Percentiles rank a stretch among this genome's conserved stretches.
phyloP scores from a whole-genome alignment of 306 rosid species.

The Acacia acuminata region DNA sequence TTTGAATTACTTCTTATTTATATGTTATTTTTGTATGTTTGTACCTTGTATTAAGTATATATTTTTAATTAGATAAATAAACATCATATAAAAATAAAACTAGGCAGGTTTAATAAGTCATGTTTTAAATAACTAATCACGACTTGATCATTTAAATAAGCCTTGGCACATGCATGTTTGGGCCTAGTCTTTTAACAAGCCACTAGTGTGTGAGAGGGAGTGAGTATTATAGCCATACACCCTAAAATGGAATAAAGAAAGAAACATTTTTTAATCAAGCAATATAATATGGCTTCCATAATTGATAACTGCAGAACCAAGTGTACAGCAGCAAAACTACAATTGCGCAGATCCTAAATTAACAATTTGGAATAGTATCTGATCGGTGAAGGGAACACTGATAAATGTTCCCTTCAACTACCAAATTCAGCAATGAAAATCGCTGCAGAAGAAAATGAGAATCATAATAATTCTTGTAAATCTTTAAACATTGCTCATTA shows the following conservation, averaged over 20 bases:
- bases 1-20: too few relatives aligned
- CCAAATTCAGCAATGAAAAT: neutral
- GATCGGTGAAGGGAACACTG: constrained; percentile 3
- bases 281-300: neutral
- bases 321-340: neutral
- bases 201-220: too few relatives aligned
- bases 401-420: constrained; percentile 10
- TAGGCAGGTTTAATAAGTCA: too few relatives aligned
- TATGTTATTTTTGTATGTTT: too few relatives aligned
- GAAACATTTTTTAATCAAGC: neutral
- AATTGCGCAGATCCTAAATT: neutral
- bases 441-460: neutral
- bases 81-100: too few relatives aligned
- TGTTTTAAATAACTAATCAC: too few relatives aligned
- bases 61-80: too few relatives aligned
- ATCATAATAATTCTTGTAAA: neutral
- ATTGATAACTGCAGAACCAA: neutral
- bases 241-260: neutral
- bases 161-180: too few relatives aligned
- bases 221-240: too few relatives aligned
- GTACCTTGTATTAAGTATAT: too few relatives aligned
- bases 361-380: neutral
- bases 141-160: too few relatives aligned
- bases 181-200: too few relatives aligned
- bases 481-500: neutral